Evolutionary conservation across 768 basidiomycete genomes (phyloP).

Genomic region (Macrocybe gigantea): DNA sequence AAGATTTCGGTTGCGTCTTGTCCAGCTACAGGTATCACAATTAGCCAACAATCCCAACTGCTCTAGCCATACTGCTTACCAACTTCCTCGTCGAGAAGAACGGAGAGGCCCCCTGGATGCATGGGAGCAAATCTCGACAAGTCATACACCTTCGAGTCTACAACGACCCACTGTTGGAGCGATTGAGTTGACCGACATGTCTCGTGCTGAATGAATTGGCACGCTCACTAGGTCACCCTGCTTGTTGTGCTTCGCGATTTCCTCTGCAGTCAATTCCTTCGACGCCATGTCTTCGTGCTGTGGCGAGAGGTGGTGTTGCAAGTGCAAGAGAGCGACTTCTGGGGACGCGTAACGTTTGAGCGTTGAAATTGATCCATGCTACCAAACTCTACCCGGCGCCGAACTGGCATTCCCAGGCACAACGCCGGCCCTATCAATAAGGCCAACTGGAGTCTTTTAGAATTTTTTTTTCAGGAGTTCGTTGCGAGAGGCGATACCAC

Average conservation of each 20-base stretch:
- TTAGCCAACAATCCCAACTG: constrained; percentile 1
- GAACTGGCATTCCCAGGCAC: no score
- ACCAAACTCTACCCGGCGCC: no score
- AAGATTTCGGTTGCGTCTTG: constrained; percentile 86
- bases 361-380: no score
- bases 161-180: constrained; percentile 62
- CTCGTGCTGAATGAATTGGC: neutral
- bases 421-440: no score
- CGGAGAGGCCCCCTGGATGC: constrained; percentile 79
- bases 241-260: constrained; percentile 63
- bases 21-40: constrained; percentile 45
- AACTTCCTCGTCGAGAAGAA: constrained; percentile 73
- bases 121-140: constrained; percentile 72
- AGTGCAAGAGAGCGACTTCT: no score
- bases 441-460: no score
- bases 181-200: neutral
- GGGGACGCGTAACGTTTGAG: no score
- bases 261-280: constrained; percentile 29
- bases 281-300: constrained; percentile 12
- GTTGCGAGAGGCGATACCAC: no score
- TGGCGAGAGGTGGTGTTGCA: no score
- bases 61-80: constrained; percentile 49
- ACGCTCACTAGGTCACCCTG: constrained; percentile 63
- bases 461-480: no score
- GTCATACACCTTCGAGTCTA: constrained; percentile 62